Evolutionary conservation across 306 rosid genomes (phyloP).

Genomic region (Hippophae gyantsensis): DNA sequence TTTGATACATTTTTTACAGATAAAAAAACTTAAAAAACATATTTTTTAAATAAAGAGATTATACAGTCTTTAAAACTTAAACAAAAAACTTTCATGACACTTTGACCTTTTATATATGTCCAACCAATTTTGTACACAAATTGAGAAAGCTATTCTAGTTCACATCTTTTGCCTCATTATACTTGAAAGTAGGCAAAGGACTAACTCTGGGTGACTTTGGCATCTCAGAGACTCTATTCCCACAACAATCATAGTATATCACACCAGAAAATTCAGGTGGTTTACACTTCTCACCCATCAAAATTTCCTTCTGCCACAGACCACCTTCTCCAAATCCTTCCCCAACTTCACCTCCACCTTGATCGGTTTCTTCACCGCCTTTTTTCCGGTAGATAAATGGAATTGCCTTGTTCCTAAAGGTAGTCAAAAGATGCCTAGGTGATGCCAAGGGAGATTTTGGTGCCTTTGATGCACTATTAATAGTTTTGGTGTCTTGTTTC

Average conservation of each 20-base stretch:
- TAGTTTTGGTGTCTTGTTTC: background rate
- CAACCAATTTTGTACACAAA: background rate
- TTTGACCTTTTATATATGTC: background rate
- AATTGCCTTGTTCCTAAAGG: conserved; percentile 14
- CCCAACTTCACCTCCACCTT: background rate
- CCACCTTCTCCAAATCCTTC: conserved; percentile 18
- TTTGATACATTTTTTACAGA: too few relatives aligned
- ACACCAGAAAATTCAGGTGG: conserved; percentile 36
- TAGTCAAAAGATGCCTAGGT: conserved; percentile 14
- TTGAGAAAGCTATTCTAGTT: background rate
- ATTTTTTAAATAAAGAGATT: too few relatives aligned
- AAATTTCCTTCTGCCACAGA: conserved; percentile 36
- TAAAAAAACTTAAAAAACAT: too few relatives aligned
- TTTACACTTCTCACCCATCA: conserved; percentile 43
- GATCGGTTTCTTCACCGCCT: background rate
- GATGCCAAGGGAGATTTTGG: conserved; percentile 5
- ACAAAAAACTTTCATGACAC: background rate
- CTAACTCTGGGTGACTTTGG: conserved; percentile 27
- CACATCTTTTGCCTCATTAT: background rate
- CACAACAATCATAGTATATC: conserved; percentile 29
- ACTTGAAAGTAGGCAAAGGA: background rate
- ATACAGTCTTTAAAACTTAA: background rate
- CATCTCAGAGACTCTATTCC: conserved; percentile 28
- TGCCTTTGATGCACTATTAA: background rate
- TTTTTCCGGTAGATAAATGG: conserved; percentile 2